Percentiles rank a stretch among this genome's conserved stretches.
These are phyloP conservation scores for Arthrobotrys pseudoclavata DNA, from an alignment of 2,329 filamentous ascomycete species.

Conservation along the genomic window DNA sequence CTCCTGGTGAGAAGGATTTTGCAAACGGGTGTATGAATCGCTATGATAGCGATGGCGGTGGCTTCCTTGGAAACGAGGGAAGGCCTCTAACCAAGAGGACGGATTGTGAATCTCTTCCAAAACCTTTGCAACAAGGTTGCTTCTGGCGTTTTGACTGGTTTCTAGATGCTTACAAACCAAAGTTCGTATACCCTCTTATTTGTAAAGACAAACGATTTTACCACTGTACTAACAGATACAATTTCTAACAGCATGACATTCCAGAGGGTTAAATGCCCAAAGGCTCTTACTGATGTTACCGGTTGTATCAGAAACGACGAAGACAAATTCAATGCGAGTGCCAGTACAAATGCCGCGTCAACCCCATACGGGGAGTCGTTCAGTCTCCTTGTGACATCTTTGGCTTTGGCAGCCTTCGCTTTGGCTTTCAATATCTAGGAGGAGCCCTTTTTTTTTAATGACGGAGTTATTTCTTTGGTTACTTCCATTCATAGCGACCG, in stretches of 20 bases:
- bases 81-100: slow-evolving; percentile 69
- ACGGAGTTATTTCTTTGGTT: slow-evolving; percentile 36
- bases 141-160: slow-evolving; percentile 73
- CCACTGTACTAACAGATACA: slow-evolving; percentile 12
- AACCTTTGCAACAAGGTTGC: slow-evolving; percentile 72
- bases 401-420: slow-evolving; percentile 23
- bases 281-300: slow-evolving; percentile 48
- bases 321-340: slow-evolving; percentile 42
- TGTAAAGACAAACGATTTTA: not conserved
- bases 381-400: slow-evolving; percentile 20
- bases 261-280: slow-evolving; percentile 47
- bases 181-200: slow-evolving; percentile 27
- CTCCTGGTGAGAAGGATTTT: slow-evolving; percentile 48
- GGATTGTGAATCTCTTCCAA: slow-evolving; percentile 71
- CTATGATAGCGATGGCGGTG: slow-evolving; percentile 34
- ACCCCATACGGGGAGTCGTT: slow-evolving; percentile 23
- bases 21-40: slow-evolving; percentile 48
- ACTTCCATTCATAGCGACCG: slow-evolving; percentile 29
- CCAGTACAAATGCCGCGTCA: slow-evolving; percentile 3
- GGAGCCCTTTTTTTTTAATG: not conserved
- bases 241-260: slow-evolving; percentile 51
- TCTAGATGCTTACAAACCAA: slow-evolving; percentile 41
- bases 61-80: slow-evolving; percentile 48
- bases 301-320: slow-evolving; percentile 56
- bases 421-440: slow-evolving; percentile 25